Base-by-base conservation (phyloP, 306 rosid genomes). In the Calophaca sinica region DNA sequence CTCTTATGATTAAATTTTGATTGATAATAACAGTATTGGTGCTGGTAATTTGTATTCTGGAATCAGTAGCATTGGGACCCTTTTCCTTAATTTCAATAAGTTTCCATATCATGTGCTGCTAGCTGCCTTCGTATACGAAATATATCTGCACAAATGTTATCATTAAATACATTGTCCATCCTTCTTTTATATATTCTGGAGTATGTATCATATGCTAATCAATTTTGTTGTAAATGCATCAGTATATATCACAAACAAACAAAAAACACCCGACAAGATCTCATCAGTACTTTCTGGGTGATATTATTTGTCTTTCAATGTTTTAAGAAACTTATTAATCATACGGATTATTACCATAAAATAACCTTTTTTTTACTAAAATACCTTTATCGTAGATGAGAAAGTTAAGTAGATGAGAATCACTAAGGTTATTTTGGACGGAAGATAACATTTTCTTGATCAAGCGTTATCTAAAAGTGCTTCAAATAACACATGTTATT, bases 41-140 rank as follows among this genome's bases (percentile, higher is more conserved):
- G 64, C 50, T 55, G 60, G 39, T 55, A 59, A 46, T 65, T 57
- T 79, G 79, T 73, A 65, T 35, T 48, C 5, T 35, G 70, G 58
- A 54, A 41, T 64, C 64, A 9, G 50, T 52, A n/a, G 12, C 15
- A n/a, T 38, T 50, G 61, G 14, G 26, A 67, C 45, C 42, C n/a
- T 67, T 67, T 11, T 48, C 72, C 26, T 20, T 20, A 20, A 20
- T 20, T 74, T 51, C 79, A 50, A 38, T 62, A 20, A 7, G 9
- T 62, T 11, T 8, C 42, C 51, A 49, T 20, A 0, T n/a, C n/a
- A n/a, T 20, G 26, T 20, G 26, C 26, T 20, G 33, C 52, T 72
- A 70, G 11, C 49, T 69, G 48, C 11, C 15, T 33, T 51, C n/a
- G 26, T 20, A 20, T 39, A 6, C 65, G 20, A 60, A 32, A 46